Evolutionary conservation across 169 alveolate species (phyloP).

Genomic region (Plasmodium ovale): DNA sequence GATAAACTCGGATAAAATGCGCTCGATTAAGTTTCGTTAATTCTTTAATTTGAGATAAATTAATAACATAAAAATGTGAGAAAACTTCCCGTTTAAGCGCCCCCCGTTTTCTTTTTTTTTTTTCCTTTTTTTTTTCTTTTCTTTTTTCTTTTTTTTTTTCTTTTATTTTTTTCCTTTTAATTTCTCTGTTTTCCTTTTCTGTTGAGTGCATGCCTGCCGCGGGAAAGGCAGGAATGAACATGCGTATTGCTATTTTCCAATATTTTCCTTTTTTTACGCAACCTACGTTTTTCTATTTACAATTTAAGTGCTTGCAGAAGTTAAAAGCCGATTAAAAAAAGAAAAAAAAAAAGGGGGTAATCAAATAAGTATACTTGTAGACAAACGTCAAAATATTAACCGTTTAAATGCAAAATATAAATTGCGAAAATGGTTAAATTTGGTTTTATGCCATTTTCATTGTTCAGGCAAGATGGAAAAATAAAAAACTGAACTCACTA

Average conservation of each 20-base stretch:
- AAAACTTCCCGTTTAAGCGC: not conserved
- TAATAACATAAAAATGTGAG: too few relatives aligned
- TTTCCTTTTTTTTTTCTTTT: not conserved
- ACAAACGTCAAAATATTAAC: not conserved
- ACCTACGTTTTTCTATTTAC: not conserved
- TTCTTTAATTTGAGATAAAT: too few relatives aligned
- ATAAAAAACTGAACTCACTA: not conserved
- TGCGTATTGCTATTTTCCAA: not conserved
- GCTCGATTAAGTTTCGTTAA: too few relatives aligned
- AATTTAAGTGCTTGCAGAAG: not conserved
- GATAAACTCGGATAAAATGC: too few relatives aligned
- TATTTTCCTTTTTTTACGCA: not conserved
- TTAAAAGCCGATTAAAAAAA: too few relatives aligned
- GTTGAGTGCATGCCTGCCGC: not conserved
- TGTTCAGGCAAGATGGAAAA: not conserved
- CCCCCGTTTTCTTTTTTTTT: not conserved
- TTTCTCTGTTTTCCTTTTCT: not conserved
- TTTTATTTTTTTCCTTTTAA: not conserved
- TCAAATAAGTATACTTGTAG: not conserved
- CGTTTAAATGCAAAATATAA: not conserved
- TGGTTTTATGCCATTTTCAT: not conserved
- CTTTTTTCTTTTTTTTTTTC: not conserved
- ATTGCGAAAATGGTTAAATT: not conserved
- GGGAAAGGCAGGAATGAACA: not conserved
- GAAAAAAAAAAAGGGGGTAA: not conserved